These are phyloP conservation scores for Oryza coarctata DNA, from an alignment of 176 grass and related monocot genomes.

Conservation along the genomic window DNA sequence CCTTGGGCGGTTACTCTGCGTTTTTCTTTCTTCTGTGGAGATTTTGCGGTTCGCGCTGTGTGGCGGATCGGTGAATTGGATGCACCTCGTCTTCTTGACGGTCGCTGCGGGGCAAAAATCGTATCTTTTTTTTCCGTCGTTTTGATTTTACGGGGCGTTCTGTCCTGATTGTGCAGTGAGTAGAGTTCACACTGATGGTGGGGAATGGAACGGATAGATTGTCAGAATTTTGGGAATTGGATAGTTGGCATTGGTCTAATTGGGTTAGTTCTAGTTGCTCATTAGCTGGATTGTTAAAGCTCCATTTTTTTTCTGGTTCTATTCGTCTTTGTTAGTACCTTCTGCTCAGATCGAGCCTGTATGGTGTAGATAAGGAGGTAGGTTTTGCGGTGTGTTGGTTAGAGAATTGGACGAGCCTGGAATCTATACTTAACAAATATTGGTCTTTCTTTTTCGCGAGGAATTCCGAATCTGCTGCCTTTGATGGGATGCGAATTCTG, in stretches of 20 bases:
- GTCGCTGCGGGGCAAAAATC: background rate
- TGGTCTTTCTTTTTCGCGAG: background rate
- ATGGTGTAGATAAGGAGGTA: background rate
- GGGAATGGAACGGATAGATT: background rate
- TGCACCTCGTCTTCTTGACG: background rate
- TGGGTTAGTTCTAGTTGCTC: background rate
- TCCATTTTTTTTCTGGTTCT: background rate
- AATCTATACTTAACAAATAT: background rate
- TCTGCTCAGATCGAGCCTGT: slow-evolving; percentile 14
- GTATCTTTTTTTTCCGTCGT: background rate
- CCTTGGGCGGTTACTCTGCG: background rate
- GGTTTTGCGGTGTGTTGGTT: background rate
- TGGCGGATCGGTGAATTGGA: background rate
- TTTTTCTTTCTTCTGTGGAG: background rate
- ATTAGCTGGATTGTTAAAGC: background rate
- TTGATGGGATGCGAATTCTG: background rate
- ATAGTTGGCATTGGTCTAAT: background rate
- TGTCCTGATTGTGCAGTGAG: background rate
- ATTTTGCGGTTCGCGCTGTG: slow-evolving; percentile 3
- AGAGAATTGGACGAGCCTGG: background rate
- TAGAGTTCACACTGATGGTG: background rate
- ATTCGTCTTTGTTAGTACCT: background rate
- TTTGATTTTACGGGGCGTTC: background rate
- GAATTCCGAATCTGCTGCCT: background rate
- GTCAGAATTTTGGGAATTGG: background rate